Percentiles rank a stretch among this genome's conserved stretches.
phyloP scores from a whole-genome alignment of 2,329 filamentous ascomycete genomes.

The Hypoxylon sp. region DNA sequence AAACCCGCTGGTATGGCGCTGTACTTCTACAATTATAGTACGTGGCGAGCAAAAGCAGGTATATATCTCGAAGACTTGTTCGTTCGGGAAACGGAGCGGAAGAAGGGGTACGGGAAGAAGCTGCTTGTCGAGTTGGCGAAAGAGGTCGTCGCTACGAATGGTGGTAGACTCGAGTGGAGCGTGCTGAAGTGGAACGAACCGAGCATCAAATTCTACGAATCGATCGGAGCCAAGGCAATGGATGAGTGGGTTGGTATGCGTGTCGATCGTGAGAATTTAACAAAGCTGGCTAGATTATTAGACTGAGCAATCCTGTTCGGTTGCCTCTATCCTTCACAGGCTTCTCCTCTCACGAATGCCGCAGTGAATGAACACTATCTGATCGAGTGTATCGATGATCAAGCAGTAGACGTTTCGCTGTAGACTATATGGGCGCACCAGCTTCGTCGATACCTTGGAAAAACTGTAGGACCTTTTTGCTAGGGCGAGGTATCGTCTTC shows the following conservation, averaged over 20 bases:
- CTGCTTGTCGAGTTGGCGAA: constrained; percentile 83
- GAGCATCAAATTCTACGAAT: constrained; percentile 88
- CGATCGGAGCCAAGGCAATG: constrained; percentile 76
- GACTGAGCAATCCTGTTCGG: constrained; percentile 45
- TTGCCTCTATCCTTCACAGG: background rate
- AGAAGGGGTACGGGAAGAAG: constrained; percentile 83
- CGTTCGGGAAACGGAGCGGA: constrained; percentile 78
- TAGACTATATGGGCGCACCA: constrained; percentile 43
- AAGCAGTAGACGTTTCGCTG: background rate
- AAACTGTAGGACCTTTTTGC: constrained; percentile 59
- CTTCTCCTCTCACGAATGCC: background rate
- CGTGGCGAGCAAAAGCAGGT: constrained; percentile 88
- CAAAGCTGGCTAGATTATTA: constrained; percentile 68
- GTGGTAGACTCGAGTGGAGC: constrained; percentile 87
- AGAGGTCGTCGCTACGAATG: constrained; percentile 80
- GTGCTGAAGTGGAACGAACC: constrained; percentile 95
- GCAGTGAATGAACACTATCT: background rate
- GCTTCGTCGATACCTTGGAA: constrained; percentile 63
- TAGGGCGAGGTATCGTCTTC: constrained; percentile 52
- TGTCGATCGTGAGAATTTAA: constrained; percentile 76
- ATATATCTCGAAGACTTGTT: constrained; percentile 97
- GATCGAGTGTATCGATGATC: background rate
- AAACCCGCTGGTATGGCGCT: constrained; percentile 81
- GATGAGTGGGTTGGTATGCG: constrained; percentile 82
- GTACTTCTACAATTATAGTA: constrained; percentile 97